A percentile compares a stretch with the other conserved stretches of the same genome.
Evolutionary conservation across 352 stramenopile species (phyloP).

Genomic region (Phytophthora pini): DNA sequence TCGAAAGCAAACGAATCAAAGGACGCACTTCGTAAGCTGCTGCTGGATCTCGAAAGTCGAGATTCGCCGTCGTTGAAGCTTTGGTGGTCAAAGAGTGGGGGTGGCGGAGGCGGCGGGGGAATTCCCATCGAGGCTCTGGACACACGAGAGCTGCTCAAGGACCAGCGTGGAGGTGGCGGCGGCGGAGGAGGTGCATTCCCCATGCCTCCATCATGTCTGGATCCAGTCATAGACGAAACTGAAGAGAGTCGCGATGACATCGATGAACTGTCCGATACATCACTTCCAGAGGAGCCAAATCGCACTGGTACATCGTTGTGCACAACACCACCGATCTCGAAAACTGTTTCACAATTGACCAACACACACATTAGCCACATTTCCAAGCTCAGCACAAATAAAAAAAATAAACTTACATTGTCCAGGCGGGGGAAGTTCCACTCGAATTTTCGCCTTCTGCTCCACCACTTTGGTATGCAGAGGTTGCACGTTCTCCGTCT

Average conservation of each 20-base stretch:
- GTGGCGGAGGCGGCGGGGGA: slow-evolving; percentile 55
- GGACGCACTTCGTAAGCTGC: slow-evolving; percentile 56
- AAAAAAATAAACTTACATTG: slow-evolving; percentile 62
- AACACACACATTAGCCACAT: slow-evolving; percentile 6
- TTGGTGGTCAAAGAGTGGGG: slow-evolving; percentile 36
- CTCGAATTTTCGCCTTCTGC: slow-evolving; percentile 63
- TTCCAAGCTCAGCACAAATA: not conserved
- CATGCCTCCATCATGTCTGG: slow-evolving; percentile 29
- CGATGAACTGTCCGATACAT: slow-evolving; percentile 62
- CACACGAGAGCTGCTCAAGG: slow-evolving; percentile 30
- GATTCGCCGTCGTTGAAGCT: slow-evolving; percentile 37
- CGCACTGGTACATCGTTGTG: slow-evolving; percentile 27
- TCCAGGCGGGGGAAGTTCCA: slow-evolving; percentile 78
- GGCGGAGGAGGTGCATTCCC: slow-evolving; percentile 36
- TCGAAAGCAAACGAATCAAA: slow-evolving; percentile 57
- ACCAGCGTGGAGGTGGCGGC: slow-evolving; percentile 31
- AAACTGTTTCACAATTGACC: slow-evolving; percentile 40
- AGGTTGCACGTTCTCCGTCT: slow-evolving; percentile 79
- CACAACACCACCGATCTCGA: slow-evolving; percentile 51
- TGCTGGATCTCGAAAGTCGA: slow-evolving; percentile 60
- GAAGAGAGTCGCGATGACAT: slow-evolving; percentile 67
- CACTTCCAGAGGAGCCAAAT: slow-evolving; percentile 56
- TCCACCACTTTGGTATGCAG: slow-evolving; percentile 71
- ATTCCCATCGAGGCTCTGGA: slow-evolving; percentile 41
- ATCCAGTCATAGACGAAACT: slow-evolving; percentile 42